Evolutionary conservation across 192 early-diverging fungal genomes (phyloP), one percentile per base, ranked within the genome.

Genomic region (Powellomyces hirtus): DNA sequence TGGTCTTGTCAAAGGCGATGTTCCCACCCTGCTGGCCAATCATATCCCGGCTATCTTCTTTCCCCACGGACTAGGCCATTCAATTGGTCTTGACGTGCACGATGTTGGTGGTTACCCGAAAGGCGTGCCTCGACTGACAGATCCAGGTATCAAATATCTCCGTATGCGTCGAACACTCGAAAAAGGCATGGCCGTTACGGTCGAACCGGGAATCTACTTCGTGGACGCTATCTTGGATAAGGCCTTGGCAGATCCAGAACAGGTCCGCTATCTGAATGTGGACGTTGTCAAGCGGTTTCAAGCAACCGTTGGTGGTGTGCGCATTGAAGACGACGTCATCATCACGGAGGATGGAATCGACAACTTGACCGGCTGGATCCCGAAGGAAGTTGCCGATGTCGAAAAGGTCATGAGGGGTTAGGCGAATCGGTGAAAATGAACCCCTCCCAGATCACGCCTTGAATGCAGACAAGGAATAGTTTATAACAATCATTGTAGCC

Each of bases 201-300:
- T 95, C 26, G 95, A 97, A 76, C 95, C 95, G 20, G 95, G 95
- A 2, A 79, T 91, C 70, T 97, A 97, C 74, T 97, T 97, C 80
- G 90, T 92, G 46, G 89, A 92, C 62, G 86, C 83, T 2, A 82
- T 94, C 57, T 80, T 97, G 27, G 81, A 86, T 33, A 73, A 76
- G 13, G 89, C 89, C 2, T 72, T 88, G 31, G 77, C 79, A 0
- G 74, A 86, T 53, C 82, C 89, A 0, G 67, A 74, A 5, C 62
- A 85, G 13, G 80, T 81, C 33, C 56, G 84, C 67, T 89, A 79
- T 60, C 74, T 97, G 46, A 81, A 94, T 73, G 76, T 84, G 65
- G 84, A 85, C 5, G 78, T 81, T 5, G 71, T 97, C 13, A 76
- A 81, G 38, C 74, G 79, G 14, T 94, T 90, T 78, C 84, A 76